Base-by-base conservation (phyloP, 2,329 filamentous ascomycete genomes). In the Dichotomopilus funicola region DNA sequence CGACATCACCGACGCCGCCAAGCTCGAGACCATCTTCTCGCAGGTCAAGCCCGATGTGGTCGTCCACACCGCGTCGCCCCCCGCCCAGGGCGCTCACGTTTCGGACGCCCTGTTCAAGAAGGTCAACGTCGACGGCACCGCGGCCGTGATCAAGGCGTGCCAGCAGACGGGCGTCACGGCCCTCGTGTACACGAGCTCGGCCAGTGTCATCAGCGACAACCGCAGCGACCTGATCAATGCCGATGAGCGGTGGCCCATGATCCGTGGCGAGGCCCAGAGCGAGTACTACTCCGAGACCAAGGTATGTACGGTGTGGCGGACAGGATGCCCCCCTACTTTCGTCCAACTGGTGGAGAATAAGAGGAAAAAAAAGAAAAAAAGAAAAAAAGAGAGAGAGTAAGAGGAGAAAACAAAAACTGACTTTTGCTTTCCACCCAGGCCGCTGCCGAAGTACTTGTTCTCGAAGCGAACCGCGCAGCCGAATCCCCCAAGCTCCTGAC, bases 211-310 rank as follows among this genome's bases (percentile, higher is more conserved):
- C 61, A 87, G 88, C 67, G 91, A 97, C 72, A 91, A 91, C 63
- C 76, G 79, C 59, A 81, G 75, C 58, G 88, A 96, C 69, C 80
- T 95, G 68, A 80, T 85, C 69, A 91, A 96, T 69, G 90, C 89
- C 61, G 87, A 91, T 70, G 92, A 97, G 77, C 76, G 80, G 47
- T 90, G 87, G 79, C 89, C 89, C 34, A 79, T 87, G 49, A 85
- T 94, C 51, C 78, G 83, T 47, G 88, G 88, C 36, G 79, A 80
- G 57, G 73, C 83, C 62, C 86, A 91, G 71, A 77, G 77, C 54
- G 88, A 91, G 71, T 90, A 90, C 72, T 97, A 97, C 72, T 91
- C 91, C 35, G 86, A 91, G 73, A 95, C 90, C 11, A 97, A 96
- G 82, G 88, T 88, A 64, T 47, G 63, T 51, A 35, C 19, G 3